A percentile compares a stretch with the other conserved stretches of the same genome.
phyloP scores from a whole-genome alignment of 352 stramenopile genomes.

The Globisporangium megalacanthum region DNA sequence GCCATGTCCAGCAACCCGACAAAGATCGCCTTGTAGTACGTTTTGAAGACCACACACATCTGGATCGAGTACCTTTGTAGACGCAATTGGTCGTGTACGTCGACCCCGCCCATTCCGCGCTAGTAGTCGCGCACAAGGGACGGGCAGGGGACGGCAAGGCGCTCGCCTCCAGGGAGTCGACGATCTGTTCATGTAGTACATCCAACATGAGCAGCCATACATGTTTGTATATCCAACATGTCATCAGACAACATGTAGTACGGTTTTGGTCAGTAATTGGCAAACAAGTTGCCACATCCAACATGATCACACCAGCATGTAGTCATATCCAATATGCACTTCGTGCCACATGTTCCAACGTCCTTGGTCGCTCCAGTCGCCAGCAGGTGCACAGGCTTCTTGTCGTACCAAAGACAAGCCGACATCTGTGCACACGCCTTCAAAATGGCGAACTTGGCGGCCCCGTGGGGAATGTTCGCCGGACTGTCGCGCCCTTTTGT shows the following conservation, averaged over 20 bases:
- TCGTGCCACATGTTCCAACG: not conserved
- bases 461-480: not conserved
- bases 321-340: too few species aligned
- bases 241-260: too few species aligned
- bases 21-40: slow-evolving; percentile 1
- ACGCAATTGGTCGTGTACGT: not conserved
- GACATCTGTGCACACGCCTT: not conserved
- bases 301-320: too few species aligned
- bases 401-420: not conserved
- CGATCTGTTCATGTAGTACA: not conserved
- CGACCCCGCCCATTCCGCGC: not conserved
- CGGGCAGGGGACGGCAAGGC: not conserved
- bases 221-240: too few species aligned
- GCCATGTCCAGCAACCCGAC: not conserved
- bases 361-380: not conserved
- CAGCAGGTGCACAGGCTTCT: not conserved
- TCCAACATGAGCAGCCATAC: not conserved
- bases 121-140: slow-evolving; percentile 1
- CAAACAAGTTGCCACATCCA: too few species aligned
- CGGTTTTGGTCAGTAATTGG: too few species aligned
- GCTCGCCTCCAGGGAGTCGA: not conserved
- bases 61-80: not conserved
- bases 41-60: not conserved
- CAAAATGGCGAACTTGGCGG: not conserved
- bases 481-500: not conserved